Base-by-base conservation (phyloP, 2,329 filamentous ascomycete genomes). In the Epichloe hybrida region DNA sequence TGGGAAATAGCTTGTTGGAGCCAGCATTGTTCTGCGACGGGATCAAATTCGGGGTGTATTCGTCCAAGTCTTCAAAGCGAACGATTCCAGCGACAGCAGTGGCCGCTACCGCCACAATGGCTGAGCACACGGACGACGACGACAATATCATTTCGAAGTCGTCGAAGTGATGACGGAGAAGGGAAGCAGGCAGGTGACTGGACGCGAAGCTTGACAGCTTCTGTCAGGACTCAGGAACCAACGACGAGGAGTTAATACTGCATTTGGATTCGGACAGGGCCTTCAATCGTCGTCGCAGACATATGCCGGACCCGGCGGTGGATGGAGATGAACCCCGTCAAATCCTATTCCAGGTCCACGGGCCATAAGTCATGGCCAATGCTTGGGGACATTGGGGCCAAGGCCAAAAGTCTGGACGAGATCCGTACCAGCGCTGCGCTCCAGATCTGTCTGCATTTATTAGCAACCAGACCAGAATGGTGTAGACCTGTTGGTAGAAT, bases 1-100 rank as follows among this genome's bases (percentile, higher is more conserved):
- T 84, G 2, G 80, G 76, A 58, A 87, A 86, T 21, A 73, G 58
- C 12, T 62, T 53, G 1, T 59, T 50, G 4, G 69, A 63, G 39
- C 64, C 65, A 17, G 61, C 66, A 62, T 70, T 62, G 42, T 67
- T 53, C 50, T 64, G 55, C 3, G 66, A 56, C 0, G 69, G 69
- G 12, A 69, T 60, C 35, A 69, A 53, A 11, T 59, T 59, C 3
- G 65, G 58, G 40, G 59, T 58, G 41, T 59, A 54, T 9, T 55
- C 53, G 38, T 59, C 58, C 15, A 56, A 46, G 46, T 56, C 56
- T 11, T 53, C 50, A 6, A 35, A 15, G 37, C 34, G 40, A 2
- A 37, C 42, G 17, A 36, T 4, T 5, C 20, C 50, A 23, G 52
- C 50, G 9, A 35, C 39, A 7, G 52, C 48, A 35, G 48, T 42